Base-by-base conservation (phyloP, 2,329 filamentous ascomycete species). In the Penicillium sp. region DNA sequence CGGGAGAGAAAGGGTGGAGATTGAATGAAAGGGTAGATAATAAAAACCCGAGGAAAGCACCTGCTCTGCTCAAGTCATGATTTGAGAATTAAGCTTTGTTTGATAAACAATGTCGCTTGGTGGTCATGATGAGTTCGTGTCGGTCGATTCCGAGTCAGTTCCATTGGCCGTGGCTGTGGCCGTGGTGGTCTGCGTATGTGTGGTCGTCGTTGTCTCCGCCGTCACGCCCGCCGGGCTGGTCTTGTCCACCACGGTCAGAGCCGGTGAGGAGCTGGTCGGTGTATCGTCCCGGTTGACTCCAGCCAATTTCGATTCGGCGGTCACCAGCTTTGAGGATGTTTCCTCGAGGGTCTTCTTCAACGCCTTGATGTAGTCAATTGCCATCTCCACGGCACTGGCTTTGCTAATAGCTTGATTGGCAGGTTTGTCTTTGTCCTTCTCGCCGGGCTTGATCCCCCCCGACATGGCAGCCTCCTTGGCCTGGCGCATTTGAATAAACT, bases 361-460 rank as follows among this genome's bases (percentile, higher is more conserved):
- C 51, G 84, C 79, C 69, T 88, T 91, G 72, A 98, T 96, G 65
- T 97, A 96, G 48, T 90, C 85, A 60, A 97, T 97, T 1, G 93
- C 93, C 71, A 88, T 84, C 70, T 98, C 93, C n/a, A 98, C 93
- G 1, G 94, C 96, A 58, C 88, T 95, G 1, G 93, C 93, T 68
- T 97, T 98, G 71, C 90, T 96, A 61, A 85, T 90, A 29, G 86
- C 82, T 45, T 82, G 78, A 9, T 71, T 73, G 7, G 62, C 59
- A 49, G 63, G 61, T 49, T 69, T 72, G 70, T 64, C 78, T 76
- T 59, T 76, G 70, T 75, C 75, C 26, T 74, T 76, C 13, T 70
- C 72, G 29, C 67, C 73, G 27, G 41, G 37, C 39, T 63, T 66
- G 34, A 50, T 33, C 75, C 74, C 33, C 75, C 74, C 53, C 71